phyloP scores from a whole-genome alignment of 208 protist genomes.

The Crithidia expoeki region DNA sequence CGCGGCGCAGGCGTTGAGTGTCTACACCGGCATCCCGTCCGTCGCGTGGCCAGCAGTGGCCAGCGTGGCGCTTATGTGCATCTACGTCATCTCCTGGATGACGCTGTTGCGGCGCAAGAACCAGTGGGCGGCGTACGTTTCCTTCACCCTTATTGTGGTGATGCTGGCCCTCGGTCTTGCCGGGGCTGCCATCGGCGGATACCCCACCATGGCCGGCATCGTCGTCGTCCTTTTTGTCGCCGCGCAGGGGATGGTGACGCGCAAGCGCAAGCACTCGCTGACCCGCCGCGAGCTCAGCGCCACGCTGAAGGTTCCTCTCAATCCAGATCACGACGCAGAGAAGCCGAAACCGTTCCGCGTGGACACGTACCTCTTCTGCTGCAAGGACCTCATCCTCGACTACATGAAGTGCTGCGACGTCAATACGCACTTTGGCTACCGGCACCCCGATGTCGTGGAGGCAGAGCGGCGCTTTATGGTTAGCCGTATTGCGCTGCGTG shows the following conservation, averaged over 20 bases:
- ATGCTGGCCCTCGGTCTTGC: conserved; percentile 62
- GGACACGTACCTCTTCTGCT: conserved; percentile 86
- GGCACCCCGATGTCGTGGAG: conserved; percentile 72
- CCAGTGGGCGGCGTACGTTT: conserved; percentile 71
- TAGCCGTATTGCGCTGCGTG: conserved; percentile 61
- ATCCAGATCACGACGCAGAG: conserved; percentile 39
- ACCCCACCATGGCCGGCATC: conserved; percentile 36
- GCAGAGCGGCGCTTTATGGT: conserved; percentile 63
- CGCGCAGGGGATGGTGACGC: conserved; percentile 73
- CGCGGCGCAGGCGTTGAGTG: conserved; percentile 59
- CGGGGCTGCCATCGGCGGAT: conserved; percentile 42
- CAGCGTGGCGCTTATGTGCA: conserved; percentile 55
- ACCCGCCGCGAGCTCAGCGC: conserved; percentile 57
- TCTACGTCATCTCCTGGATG: conserved; percentile 79
- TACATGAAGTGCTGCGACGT: conserved; percentile 76
- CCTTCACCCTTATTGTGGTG: conserved; percentile 55
- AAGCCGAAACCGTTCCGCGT: conserved; percentile 32
- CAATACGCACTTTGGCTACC: conserved; percentile 69
- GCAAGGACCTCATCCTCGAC: conserved; percentile 65
- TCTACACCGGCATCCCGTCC: conserved; percentile 49
- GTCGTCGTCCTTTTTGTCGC: conserved; percentile 66
- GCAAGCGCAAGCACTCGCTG: conserved; percentile 75
- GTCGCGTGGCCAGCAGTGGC: conserved; percentile 69
- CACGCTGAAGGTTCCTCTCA: conserved; percentile 35
- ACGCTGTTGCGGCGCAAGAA: conserved; percentile 63